phyloP scores from a whole-genome alignment of 202 grass and related monocot genomes.

The Hordeum pubiflorum region DNA sequence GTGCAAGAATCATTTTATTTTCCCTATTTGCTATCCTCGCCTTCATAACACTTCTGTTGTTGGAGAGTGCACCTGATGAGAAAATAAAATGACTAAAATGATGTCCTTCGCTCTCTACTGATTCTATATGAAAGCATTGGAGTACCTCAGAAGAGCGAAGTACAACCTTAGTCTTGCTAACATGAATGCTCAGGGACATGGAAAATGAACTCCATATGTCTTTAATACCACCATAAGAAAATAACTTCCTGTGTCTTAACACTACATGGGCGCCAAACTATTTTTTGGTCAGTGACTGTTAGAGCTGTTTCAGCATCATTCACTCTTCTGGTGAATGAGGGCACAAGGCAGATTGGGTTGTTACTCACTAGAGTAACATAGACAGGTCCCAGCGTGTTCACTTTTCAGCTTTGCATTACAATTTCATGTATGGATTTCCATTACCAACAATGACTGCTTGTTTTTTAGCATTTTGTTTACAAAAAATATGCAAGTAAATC shows the following conservation, averaged over 20 bases:
- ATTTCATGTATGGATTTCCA: conserved; percentile 9
- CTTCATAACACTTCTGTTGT: conserved; percentile 7
- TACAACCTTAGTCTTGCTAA: neutral
- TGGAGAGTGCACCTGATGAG: neutral
- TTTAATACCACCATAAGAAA: neutral
- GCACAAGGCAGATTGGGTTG: neutral
- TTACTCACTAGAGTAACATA: neutral
- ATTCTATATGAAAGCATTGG: neutral
- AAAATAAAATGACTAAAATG: neutral
- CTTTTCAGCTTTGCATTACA: conserved; percentile 17
- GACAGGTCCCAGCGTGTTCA: neutral
- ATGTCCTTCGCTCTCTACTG: neutral
- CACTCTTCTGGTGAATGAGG: neutral
- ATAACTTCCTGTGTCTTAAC: neutral
- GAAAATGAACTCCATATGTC: neutral
- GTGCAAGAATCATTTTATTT: neutral
- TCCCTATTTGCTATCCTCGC: neutral
- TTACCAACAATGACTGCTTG: neutral
- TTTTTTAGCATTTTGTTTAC: neutral
- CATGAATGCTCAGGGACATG: neutral
- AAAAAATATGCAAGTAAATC: neutral
- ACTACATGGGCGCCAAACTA: neutral
- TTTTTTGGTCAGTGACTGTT: neutral
- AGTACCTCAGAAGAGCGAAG: too few relatives aligned
- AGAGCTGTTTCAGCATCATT: neutral